These are phyloP conservation scores for Nicotiana tabacum DNA, from an alignment of 257 asterid species.

Conservation along the genomic window DNA sequence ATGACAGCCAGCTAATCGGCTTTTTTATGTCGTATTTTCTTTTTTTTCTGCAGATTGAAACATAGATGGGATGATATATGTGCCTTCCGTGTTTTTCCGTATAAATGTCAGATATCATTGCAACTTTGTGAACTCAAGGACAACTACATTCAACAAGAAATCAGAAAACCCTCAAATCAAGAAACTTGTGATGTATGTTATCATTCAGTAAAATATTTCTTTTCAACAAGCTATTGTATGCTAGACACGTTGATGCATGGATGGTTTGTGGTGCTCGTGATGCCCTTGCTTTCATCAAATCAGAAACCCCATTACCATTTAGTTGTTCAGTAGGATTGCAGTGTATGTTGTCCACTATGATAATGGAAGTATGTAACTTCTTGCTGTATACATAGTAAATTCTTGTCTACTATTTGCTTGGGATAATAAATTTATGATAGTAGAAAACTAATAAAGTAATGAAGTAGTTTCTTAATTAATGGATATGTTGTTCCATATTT, in stretches of 20 bases:
- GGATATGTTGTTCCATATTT: too few species aligned
- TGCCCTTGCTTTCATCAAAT: neutral
- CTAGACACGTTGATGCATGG: neutral
- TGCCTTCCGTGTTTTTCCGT: constrained; percentile 70
- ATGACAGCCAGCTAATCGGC: neutral
- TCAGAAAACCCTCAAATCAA: constrained; percentile 55
- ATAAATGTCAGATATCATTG: constrained; percentile 52
- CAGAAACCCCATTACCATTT: neutral
- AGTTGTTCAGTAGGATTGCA: too few species aligned
- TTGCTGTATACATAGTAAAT: neutral
- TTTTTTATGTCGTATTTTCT: constrained; percentile 6
- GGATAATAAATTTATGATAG: too few species aligned
- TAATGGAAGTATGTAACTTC: neutral
- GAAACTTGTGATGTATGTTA: constrained; percentile 65
- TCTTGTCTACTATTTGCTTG: too few species aligned
- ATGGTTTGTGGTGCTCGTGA: constrained; percentile 5
- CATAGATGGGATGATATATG: constrained; percentile 84
- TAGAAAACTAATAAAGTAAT: too few species aligned
- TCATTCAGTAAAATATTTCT: constrained; percentile 5
- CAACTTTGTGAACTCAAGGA: constrained; percentile 80
- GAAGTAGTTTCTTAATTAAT: too few species aligned
- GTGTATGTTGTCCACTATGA: neutral
- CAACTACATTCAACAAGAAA: constrained; percentile 87
- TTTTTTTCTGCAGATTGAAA: constrained; percentile 24
- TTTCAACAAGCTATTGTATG: neutral